These are phyloP conservation scores for Incumbomyces lentus DNA, from an alignment of 2,329 filamentous ascomycete species.

Conservation along the genomic window DNA sequence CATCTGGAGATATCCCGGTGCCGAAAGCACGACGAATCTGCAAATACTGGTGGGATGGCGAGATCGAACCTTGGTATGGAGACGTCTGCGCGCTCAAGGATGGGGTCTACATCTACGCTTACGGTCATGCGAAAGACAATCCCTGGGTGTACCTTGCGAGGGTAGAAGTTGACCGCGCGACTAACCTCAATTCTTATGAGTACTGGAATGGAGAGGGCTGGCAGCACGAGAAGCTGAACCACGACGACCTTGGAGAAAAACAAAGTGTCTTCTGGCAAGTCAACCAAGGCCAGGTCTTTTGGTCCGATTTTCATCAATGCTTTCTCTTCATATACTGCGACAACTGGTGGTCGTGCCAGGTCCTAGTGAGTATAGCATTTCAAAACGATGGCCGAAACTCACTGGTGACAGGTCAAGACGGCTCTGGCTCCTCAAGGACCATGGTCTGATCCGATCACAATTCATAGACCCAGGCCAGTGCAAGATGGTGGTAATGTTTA, in stretches of 20 bases:
- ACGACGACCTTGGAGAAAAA: slow-evolving; percentile 13
- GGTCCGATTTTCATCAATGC: slow-evolving; percentile 16
- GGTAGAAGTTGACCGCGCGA: slow-evolving; percentile 13
- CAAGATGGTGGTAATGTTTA: slow-evolving; percentile 16
- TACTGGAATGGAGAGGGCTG: slow-evolving; percentile 20
- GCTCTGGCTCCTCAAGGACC: slow-evolving; percentile 18
- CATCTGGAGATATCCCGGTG: slow-evolving; percentile 11
- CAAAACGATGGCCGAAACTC: background rate
- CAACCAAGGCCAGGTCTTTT: slow-evolving; percentile 22
- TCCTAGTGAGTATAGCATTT: background rate
- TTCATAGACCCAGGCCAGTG: slow-evolving; percentile 19
- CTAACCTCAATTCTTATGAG: slow-evolving; percentile 17
- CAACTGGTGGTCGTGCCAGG: slow-evolving; percentile 7
- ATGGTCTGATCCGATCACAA: slow-evolving; percentile 19
- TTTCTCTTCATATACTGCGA: slow-evolving; percentile 21
- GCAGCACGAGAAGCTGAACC: slow-evolving; percentile 4
- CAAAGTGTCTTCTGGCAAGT: slow-evolving; percentile 22
- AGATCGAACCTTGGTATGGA: slow-evolving; percentile 21
- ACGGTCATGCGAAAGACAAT: slow-evolving; percentile 20
- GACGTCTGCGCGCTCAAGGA: slow-evolving; percentile 18
- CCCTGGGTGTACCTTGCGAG: slow-evolving; percentile 19
- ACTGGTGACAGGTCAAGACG: slow-evolving; percentile 14
- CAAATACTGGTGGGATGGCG: slow-evolving; percentile 21
- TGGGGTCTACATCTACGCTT: slow-evolving; percentile 19
- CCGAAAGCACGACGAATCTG: slow-evolving; percentile 13